These are phyloP conservation scores for Aureobasidium namibiae DNA, from an alignment of 2,329 filamentous ascomycete species.

Conservation along the genomic window DNA sequence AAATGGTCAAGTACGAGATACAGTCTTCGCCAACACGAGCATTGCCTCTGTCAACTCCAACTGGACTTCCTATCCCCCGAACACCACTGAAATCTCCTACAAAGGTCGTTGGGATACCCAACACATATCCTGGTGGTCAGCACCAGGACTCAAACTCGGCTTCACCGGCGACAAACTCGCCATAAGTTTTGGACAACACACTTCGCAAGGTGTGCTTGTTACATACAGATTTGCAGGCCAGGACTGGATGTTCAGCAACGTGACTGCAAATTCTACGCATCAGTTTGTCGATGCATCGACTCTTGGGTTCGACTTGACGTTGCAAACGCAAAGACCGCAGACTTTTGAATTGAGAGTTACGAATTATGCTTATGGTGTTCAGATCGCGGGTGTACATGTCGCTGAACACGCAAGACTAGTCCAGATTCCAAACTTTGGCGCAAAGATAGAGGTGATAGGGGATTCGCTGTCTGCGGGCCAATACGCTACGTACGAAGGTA, in stretches of 20 bases:
- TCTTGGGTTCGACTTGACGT: constrained; percentile 37
- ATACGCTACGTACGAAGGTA: constrained; percentile 50
- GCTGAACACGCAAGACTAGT: constrained; percentile 37
- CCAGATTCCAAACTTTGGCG: constrained; percentile 30
- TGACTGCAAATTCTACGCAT: constrained; percentile 49
- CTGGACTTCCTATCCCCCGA: constrained; percentile 43
- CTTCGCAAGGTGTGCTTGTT: constrained; percentile 43
- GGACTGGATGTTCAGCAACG: constrained; percentile 55
- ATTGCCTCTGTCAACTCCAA: constrained; percentile 24
- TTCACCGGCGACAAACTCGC: constrained; percentile 47
- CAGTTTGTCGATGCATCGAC: constrained; percentile 44
- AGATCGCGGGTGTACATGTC: constrained; percentile 47
- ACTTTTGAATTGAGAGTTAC: constrained; percentile 52
- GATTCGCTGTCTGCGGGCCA: constrained; percentile 46
- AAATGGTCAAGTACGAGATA: constrained; percentile 34
- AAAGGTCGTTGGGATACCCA: constrained; percentile 56
- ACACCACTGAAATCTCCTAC: constrained; percentile 49
- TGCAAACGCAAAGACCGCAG: constrained; percentile 34
- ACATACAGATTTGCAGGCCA: constrained; percentile 51
- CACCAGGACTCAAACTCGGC: constrained; percentile 47
- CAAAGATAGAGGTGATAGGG: constrained; percentile 38
- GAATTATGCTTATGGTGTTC: constrained; percentile 54
- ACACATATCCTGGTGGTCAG: constrained; percentile 45
- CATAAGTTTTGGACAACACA: constrained; percentile 46
- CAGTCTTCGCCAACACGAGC: constrained; percentile 33